These are phyloP conservation scores for Clavariopsis aquatica DNA, from an alignment of 495 filamentous ascomycete genomes.

Conservation along the genomic window DNA sequence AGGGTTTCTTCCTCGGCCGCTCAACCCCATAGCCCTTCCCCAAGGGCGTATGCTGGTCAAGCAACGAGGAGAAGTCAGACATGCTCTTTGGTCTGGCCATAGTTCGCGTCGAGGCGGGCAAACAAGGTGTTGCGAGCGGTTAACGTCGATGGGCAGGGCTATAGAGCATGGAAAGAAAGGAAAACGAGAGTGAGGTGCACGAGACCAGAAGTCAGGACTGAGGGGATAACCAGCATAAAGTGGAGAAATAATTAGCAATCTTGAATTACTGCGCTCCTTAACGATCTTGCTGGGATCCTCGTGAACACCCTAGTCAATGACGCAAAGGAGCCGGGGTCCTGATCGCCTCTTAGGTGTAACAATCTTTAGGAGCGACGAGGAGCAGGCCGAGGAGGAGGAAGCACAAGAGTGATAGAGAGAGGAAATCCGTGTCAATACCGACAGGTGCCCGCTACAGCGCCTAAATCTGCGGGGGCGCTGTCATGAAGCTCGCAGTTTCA, in stretches of 20 bases:
- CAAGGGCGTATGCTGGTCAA: conserved; percentile 16
- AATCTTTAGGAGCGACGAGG: too few species aligned
- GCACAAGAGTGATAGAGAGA: background rate
- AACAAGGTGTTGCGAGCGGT: background rate
- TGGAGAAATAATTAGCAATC: background rate
- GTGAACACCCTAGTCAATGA: background rate
- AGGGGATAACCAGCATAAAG: background rate
- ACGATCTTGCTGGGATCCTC: background rate
- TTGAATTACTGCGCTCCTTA: background rate
- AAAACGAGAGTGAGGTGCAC: background rate
- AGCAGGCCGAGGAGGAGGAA: too few species aligned
- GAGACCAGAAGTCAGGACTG: background rate
- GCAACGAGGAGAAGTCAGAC: conserved; percentile 27
- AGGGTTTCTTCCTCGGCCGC: conserved; percentile 20
- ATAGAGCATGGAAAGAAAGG: background rate
- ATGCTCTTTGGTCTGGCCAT: conserved; percentile 33
- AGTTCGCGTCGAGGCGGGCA: background rate
- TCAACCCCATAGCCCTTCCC: background rate
- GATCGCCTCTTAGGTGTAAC: too few species aligned
- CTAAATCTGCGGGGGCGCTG: background rate
- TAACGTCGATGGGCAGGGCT: background rate
- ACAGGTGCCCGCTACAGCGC: too few species aligned
- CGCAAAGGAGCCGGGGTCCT: background rate
- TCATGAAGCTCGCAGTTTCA: background rate
- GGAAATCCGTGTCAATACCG: background rate